These are phyloP conservation scores for Boletus patriciae DNA, from an alignment of 768 basidiomycete species.

Conservation along the genomic window DNA sequence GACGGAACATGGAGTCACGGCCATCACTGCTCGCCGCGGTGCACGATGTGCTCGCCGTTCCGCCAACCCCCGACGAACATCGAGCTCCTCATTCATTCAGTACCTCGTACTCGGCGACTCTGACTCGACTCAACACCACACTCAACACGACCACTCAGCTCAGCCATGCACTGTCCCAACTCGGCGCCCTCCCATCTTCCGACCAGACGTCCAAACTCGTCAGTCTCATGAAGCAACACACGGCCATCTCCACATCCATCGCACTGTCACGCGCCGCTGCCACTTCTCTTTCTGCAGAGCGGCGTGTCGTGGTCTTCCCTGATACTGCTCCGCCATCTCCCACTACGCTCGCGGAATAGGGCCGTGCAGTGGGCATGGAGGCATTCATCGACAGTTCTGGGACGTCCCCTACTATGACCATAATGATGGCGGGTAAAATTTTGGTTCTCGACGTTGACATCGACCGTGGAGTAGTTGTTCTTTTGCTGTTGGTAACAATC, in stretches of 20 bases:
- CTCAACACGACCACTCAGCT: conserved; percentile 53
- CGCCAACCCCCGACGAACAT: conserved; percentile 17
- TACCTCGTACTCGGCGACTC: conserved; percentile 15
- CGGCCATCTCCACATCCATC: conserved; percentile 39
- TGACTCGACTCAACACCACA: conserved; percentile 47
- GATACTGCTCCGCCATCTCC: conserved; percentile 31
- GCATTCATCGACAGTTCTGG: conserved; percentile 64
- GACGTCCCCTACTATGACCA: conserved; percentile 38
- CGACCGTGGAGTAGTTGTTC: conserved; percentile 50
- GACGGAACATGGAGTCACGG: conserved; percentile 10
- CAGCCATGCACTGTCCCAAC: conserved; percentile 49
- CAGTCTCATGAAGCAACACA: conserved; percentile 65
- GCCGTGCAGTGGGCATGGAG: conserved; percentile 67
- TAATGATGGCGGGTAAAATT: conserved; percentile 77
- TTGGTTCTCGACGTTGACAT: conserved; percentile 78
- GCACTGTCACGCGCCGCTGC: conserved; percentile 23
- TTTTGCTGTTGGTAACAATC: conserved; percentile 56
- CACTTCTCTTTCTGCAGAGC: conserved; percentile 21
- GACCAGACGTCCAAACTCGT: conserved; percentile 65
- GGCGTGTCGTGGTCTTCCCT: conserved; percentile 25
- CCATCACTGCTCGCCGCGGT: conserved; percentile 28
- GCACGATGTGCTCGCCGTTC: conserved; percentile 28
- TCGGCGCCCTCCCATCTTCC: conserved; percentile 45
- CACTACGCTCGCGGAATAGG: conserved; percentile 57
- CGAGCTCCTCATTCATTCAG: conserved; percentile 28